A percentile compares a stretch with the other conserved stretches of the same genome.
Evolutionary conservation across 164 flowering plant genomes (phyloP).

Genomic region (Magnolia kwangsiensis): DNA sequence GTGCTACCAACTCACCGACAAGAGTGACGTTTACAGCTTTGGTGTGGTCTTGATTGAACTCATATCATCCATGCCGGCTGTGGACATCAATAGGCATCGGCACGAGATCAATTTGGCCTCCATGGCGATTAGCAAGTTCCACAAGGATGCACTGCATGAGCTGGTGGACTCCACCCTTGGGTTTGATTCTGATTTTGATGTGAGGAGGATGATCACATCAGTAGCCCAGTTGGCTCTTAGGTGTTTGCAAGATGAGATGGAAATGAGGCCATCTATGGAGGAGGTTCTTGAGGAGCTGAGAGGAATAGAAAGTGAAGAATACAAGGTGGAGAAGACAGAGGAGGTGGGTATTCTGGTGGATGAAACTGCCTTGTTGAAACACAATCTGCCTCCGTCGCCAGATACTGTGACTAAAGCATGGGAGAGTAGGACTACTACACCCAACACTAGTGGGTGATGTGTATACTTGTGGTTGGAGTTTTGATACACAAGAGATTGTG

Average conservation of each 20-base stretch:
- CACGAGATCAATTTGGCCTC: constrained; percentile 62
- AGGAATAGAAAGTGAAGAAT: constrained; percentile 28
- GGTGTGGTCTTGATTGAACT: constrained; percentile 81
- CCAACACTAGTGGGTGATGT: constrained; percentile 14
- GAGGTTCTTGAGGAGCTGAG: constrained; percentile 46
- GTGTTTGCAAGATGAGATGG: constrained; percentile 64
- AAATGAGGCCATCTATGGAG: constrained; percentile 72
- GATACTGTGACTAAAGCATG: constrained; percentile 32
- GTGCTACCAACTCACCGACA: constrained; percentile 70
- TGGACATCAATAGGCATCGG: constrained; percentile 60
- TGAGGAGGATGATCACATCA: constrained; percentile 35
- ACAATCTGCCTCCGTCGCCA: constrained; percentile 36
- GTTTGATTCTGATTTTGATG: constrained; percentile 35
- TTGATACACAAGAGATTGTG: background rate
- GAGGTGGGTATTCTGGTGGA: constrained; percentile 33
- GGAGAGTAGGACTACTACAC: constrained; percentile 23
- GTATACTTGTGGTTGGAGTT: background rate
- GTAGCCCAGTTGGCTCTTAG: constrained; percentile 72
- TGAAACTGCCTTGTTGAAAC: constrained; percentile 37
- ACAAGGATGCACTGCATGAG: constrained; percentile 43
- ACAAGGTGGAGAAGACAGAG: constrained; percentile 21
- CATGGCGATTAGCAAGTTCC: constrained; percentile 68
- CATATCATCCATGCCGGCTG: constrained; percentile 61
- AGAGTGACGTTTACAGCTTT: constrained; percentile 86
- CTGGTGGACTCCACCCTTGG: constrained; percentile 62